Conservation (phyloP, 1,284 basidiomycete species). For the Paramarasmius palmivorus region DNA sequence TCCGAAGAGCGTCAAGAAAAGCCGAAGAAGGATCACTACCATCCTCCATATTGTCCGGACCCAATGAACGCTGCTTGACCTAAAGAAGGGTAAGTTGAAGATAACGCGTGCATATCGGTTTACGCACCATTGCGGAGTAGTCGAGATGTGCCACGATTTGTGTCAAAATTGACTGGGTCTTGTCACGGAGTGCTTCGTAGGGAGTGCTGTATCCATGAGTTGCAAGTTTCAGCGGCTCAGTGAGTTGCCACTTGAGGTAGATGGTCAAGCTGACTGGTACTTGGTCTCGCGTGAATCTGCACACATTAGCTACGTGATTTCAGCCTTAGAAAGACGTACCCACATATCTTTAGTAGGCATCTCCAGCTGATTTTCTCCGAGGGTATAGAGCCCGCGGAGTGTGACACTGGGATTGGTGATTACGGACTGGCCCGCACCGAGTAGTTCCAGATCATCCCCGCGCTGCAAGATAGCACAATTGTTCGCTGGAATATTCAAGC, state of each 20-base stretch:
- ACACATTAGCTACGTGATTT: constrained; percentile 1
- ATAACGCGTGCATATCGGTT: neutral
- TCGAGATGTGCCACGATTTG: constrained; percentile 77
- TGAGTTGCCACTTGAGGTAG: constrained; percentile 80
- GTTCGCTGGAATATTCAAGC: constrained; percentile 79
- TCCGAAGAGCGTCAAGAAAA: constrained; percentile 77
- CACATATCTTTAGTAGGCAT: constrained; percentile 85
- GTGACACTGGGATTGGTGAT: constrained; percentile 82
- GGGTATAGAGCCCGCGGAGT: constrained; percentile 72
- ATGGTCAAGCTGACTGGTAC: constrained; percentile 81
- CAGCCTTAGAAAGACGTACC: constrained; percentile 22
- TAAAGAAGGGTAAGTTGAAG: constrained; percentile 10
- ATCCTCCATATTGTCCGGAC: constrained; percentile 72
- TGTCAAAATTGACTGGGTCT: constrained; percentile 80
- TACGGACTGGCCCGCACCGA: constrained; percentile 77
- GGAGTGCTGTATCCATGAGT: constrained; percentile 81
- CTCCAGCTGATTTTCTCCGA: constrained; percentile 79
- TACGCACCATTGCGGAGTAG: constrained; percentile 37
- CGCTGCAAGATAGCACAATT: constrained; percentile 82
- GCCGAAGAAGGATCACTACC: constrained; percentile 67
- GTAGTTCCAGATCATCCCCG: constrained; percentile 75
- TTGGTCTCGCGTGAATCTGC: constrained; percentile 78
- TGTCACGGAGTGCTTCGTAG: constrained; percentile 78
- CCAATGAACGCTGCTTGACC: constrained; percentile 79
- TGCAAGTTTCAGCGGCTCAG: constrained; percentile 75